Base-by-base conservation (phyloP, 345 rosid species). In the Psidium friedrichsthalianum region DNA sequence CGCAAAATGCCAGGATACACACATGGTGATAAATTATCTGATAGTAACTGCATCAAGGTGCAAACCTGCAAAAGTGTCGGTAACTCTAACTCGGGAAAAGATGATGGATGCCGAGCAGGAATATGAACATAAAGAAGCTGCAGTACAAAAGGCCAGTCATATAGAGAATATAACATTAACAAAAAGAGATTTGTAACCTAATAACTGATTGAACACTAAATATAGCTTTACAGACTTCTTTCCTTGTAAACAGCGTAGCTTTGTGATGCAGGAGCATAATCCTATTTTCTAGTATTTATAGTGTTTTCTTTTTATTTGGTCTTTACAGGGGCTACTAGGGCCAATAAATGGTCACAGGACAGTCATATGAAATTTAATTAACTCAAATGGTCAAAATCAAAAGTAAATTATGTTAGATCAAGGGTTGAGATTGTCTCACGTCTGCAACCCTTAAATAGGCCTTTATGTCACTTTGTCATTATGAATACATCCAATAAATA, bases 71-170 rank as follows among this genome's bases (percentile, higher is more conserved):
- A 85, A 89, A 95, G 91, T 57, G 98, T 94, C 74, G 98, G 98
- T 88, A 97, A 88, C 91, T 97, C 99, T 92, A 97, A 87, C 56
- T 97, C 99, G 29, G 96, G 91, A 92, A 88, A 95, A 83, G 97
- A 90, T 88, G 97, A 91, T 85, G 95, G 95, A 90, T 93, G 95
- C 69, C 93, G 93, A 85, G 97, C 92, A 85, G 98, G 98, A 86
- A 97, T 91, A 88, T 97, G 99, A 86, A 97, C 91, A 91, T 91
- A 94, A 88, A 97, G 94, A 87, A 93, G 91, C 99, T 95, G 98
- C 85, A 82, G 87, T n/a, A 83, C 51, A 90, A 56, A 82, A 69
- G 83, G 44, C 58, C 61, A 89, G 80, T 69, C 47, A 69, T 36
- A 69, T 9, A 69, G 80, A 69, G 47, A 69, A 69, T 18, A 13